Evolutionary conservation across 1,284 basidiomycete genomes (phyloP), one percentile per base, ranked within the genome.

Genomic region (Hymenochaete sp.): DNA sequence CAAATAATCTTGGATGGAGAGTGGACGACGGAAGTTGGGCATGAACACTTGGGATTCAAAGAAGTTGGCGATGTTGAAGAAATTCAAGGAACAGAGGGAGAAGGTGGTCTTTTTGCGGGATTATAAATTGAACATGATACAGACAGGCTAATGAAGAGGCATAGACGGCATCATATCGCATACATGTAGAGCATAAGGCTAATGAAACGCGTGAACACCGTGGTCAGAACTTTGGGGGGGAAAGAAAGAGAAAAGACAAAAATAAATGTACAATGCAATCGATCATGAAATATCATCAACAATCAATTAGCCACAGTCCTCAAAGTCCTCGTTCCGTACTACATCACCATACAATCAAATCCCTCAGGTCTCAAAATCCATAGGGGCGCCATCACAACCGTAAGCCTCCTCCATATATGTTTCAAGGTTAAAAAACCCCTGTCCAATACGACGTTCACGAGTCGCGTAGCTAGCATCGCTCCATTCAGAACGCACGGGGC

Each of bases 21-120:
- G 77, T 49, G 82, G 79, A 4, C 77, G 73, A 57, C 53, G 79
- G 42, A 70, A 70, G 67, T 68, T 48, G 74, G 73, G 13, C 63
- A 64, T 24, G 65, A 71, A 35, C 54, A 62, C 35, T 63, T 79
- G 32, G 76, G 76, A 10, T 74, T 69, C 55, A 71, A 67, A 55
- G 65, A 63, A 38, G 42, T 67, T 33, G 65, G 61, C 31, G 63
- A 62, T 31, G 64, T 62, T 24, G 59, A 57, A 35, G 56, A 63
- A 45, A 56, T 75, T 31, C 52, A 65, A 37, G 65, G 67, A 31
- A 59, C 61, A 27, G 62, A 65, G 48, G 61, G 52, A 7, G 59
- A 66, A 54, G 59, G 55, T 13, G 70, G 65, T 19, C 51, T 72
- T 45, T 53, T 74, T 14, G 61, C 66, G 8, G 73, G 71, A 31